A percentile compares a stretch with the other conserved stretches of the same genome.
Evolutionary conservation across 1,139 yeast species (phyloP).

Genomic region (Casaregolazyma suthepensis): DNA sequence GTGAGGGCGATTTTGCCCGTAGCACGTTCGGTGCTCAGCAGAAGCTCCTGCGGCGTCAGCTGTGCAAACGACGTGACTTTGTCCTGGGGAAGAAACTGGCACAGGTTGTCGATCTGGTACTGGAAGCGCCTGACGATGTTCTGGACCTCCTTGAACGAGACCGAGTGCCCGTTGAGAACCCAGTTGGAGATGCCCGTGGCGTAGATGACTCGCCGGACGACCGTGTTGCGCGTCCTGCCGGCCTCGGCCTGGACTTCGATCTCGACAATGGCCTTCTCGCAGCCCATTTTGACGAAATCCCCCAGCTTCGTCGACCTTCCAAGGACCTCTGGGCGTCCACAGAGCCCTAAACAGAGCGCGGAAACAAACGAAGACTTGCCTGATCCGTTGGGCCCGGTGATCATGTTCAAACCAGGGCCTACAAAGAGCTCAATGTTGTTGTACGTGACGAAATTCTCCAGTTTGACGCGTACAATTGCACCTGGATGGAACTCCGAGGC

Average conservation of each 20-base stretch:
- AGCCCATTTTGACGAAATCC: constrained; percentile 76
- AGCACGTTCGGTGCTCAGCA: constrained; percentile 77
- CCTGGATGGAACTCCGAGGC: constrained; percentile 44
- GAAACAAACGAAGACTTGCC: constrained; percentile 94
- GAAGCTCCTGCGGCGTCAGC: constrained; percentile 64
- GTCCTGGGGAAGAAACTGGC: constrained; percentile 95
- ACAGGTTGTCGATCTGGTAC: constrained; percentile 83
- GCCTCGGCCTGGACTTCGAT: constrained; percentile 43
- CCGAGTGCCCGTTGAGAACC: constrained; percentile 45
- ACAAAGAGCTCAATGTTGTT: constrained; percentile 67
- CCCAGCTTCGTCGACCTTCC: constrained; percentile 66
- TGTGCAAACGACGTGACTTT: constrained; percentile 90
- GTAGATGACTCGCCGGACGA: constrained; percentile 42
- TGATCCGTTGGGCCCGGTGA: constrained; percentile 95
- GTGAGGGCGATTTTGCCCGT: constrained; percentile 59
- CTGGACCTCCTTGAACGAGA: constrained; percentile 44
- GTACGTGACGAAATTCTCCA: constrained; percentile 80
- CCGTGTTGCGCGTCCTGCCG: constrained; percentile 23
- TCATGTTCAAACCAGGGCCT: constrained; percentile 84
- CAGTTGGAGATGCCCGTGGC: constrained; percentile 35
- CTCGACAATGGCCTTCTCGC: constrained; percentile 50
- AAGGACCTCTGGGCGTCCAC: constrained; percentile 70
- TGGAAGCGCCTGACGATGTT: constrained; percentile 46
- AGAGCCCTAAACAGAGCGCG: constrained; percentile 86
- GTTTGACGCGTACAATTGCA: constrained; percentile 56